Evolutionary conservation across 345 rosid species (phyloP).

Genomic region (Salix koriyanagi): DNA sequence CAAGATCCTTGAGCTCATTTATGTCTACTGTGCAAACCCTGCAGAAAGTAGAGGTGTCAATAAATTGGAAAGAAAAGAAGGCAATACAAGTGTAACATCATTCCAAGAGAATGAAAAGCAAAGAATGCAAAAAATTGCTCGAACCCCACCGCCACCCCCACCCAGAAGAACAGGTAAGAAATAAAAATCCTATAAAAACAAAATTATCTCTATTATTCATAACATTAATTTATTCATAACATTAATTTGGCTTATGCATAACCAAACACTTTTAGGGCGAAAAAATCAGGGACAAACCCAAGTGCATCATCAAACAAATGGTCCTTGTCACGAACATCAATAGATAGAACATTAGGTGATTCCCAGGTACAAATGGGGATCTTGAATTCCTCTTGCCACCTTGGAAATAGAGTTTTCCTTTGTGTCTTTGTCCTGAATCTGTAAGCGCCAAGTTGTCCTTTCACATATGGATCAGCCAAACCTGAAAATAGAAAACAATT

Average conservation of each 20-base stretch:
- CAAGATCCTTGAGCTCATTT: conserved; percentile 59
- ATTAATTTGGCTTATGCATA: no score
- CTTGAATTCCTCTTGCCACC: conserved; percentile 85
- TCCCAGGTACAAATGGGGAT: conserved; percentile 84
- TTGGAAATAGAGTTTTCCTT: conserved; percentile 72
- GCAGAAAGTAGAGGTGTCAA: conserved; percentile 15
- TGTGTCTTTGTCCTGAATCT: conserved; percentile 65
- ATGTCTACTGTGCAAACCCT: conserved; percentile 63
- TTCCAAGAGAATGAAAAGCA: no score
- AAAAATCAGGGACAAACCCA: conserved; percentile 53
- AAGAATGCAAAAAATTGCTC: no score
- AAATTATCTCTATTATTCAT: no score
- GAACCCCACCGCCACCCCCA: no score
- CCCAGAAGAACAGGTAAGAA: no score
- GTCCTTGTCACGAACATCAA: conserved; percentile 90
- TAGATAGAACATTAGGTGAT: conserved; percentile 45
- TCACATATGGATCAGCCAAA: conserved; percentile 90
- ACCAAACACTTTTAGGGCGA: background rate
- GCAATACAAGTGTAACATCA: background rate
- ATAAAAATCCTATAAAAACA: no score
- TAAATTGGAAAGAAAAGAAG: background rate
- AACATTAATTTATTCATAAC: no score
- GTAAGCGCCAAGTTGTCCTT: conserved; percentile 79
- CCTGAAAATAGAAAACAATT: conserved; percentile 46
- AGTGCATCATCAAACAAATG: conserved; percentile 69